phyloP scores from a whole-genome alignment of 78 protist species.

The Polysphondylium violaceum region DNA sequence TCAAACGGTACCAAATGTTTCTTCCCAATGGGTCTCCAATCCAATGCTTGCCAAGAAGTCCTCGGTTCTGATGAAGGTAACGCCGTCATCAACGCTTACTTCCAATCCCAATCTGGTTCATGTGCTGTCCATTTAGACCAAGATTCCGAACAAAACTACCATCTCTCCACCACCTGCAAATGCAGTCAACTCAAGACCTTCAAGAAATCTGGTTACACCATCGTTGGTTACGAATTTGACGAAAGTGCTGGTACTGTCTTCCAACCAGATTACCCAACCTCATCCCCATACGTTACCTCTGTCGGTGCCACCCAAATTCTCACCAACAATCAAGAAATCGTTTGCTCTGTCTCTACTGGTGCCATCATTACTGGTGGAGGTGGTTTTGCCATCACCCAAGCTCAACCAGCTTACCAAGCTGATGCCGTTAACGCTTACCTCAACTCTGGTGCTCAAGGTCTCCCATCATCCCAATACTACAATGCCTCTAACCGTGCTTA shows the following conservation, averaged over 20 bases:
- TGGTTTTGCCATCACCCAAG: conserved; percentile 68
- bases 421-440: conserved; percentile 39
- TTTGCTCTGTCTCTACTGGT: conserved; percentile 47
- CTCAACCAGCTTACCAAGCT: conserved; percentile 76
- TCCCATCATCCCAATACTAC: conserved; percentile 70
- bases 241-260: conserved; percentile 56
- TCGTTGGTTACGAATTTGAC: conserved; percentile 18
- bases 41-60: conserved; percentile 3
- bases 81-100: conserved; percentile 23
- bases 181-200: conserved; percentile 22
- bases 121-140: conserved; percentile 18
- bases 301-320: conserved; percentile 70
- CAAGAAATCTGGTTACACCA: neutral
- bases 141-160: conserved; percentile 30
- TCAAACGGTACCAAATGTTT: conserved; percentile 58
- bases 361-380: conserved; percentile 75
- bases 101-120: neutral
- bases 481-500: conserved; percentile 50
- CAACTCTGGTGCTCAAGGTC: neutral
- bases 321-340: conserved; percentile 10
- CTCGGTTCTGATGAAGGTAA: neutral
- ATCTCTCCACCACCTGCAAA: conserved; percentile 22
- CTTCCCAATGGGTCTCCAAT: conserved; percentile 73
- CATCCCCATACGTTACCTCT: conserved; percentile 78
- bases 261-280: conserved; percentile 74